Conservation (phyloP, 1,139 yeast species). For the Saccharomyces pastorianus region DNA sequence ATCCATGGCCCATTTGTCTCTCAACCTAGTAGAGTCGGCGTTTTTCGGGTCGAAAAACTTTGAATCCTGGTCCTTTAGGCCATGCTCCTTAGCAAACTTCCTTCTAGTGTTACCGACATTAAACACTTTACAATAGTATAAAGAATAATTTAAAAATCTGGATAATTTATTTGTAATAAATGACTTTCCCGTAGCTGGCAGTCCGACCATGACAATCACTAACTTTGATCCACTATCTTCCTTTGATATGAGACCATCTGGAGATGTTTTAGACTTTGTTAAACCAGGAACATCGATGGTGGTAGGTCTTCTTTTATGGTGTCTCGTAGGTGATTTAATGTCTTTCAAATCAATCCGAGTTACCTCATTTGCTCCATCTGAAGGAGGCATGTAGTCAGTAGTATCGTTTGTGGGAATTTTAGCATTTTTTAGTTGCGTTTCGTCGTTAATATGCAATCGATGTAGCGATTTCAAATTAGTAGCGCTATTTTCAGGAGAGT, state of each 20-base stretch:
- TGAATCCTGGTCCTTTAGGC: slow-evolving; percentile 50
- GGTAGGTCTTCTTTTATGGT: slow-evolving; percentile 45
- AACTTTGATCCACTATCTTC: slow-evolving; percentile 68
- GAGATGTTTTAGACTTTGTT: slow-evolving; percentile 72
- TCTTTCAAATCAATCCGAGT: neutral
- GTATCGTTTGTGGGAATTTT: neutral
- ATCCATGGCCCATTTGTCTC: slow-evolving; percentile 96
- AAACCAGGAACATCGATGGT: slow-evolving; percentile 91
- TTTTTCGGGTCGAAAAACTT: slow-evolving; percentile 83
- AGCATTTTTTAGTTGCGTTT: neutral
- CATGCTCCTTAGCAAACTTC: slow-evolving; percentile 42
- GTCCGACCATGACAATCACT: slow-evolving; percentile 90
- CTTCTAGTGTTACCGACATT: slow-evolving; percentile 93
- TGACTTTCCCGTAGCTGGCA: slow-evolving; percentile 89
- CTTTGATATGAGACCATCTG: slow-evolving; percentile 73
- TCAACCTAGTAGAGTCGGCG: slow-evolving; percentile 49
- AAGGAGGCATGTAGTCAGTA: neutral
- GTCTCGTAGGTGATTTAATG: slow-evolving; percentile 14
- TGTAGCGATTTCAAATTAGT: slow-evolving; percentile 2
- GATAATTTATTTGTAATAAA: slow-evolving; percentile 86
- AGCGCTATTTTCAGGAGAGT: slow-evolving; percentile 23
- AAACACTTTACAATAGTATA: slow-evolving; percentile 81
- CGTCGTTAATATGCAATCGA: neutral
- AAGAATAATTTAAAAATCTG: slow-evolving; percentile 83
- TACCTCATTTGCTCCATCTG: neutral